Base-by-base conservation (phyloP, 202 grass and related monocot genomes). In the Brachypodium distachyon region DNA sequence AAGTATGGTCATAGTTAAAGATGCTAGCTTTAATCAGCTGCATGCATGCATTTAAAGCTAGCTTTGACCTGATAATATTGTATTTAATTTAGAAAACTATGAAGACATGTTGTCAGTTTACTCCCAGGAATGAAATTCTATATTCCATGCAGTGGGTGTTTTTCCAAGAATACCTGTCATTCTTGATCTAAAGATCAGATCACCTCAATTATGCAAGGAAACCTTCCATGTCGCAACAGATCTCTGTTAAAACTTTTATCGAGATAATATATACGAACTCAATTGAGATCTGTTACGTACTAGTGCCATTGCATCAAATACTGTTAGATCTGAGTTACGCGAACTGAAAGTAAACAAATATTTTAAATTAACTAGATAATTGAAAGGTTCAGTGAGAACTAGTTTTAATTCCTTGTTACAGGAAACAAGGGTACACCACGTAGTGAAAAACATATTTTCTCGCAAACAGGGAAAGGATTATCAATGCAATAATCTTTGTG, bases 11-110 rank as follows among this genome's bases (percentile, higher is more conserved):
- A 48, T 50, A 12, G 51, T 63, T 68, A 84, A 88, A 80, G 81
- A 76, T 38, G 76, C 46, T 84, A 80, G 76, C 46, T 84, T 84
- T 84, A 80, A 76, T 56, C 69, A 23, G 21, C 28, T 27, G 61
- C 75, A 62, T 42, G 85, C 67, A 81, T 70, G 84, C 76, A 77
- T 76, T 46, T 60, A 74, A 80, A 48, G 63, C 37, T 48, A 76
- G 62, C 47, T 62, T 58, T 71, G 70, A 70, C 54, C 61, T 57
- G 70, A 80, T 70, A 70, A 76, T 5, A 60, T 29, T 73, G 6
- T 67, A 27, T 72, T 41, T 40, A 25, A 16, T 31, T 63, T 37
- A 71, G 27, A 72, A 47, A 86, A 76, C 71, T 60, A 80, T 54
- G 46, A 74, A 25, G 31, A 56, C 7, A 28, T 22, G 49, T 40